Evolutionary conservation across 805 yeast genomes (phyloP).

Genomic region (Metschnikowia similis): DNA sequence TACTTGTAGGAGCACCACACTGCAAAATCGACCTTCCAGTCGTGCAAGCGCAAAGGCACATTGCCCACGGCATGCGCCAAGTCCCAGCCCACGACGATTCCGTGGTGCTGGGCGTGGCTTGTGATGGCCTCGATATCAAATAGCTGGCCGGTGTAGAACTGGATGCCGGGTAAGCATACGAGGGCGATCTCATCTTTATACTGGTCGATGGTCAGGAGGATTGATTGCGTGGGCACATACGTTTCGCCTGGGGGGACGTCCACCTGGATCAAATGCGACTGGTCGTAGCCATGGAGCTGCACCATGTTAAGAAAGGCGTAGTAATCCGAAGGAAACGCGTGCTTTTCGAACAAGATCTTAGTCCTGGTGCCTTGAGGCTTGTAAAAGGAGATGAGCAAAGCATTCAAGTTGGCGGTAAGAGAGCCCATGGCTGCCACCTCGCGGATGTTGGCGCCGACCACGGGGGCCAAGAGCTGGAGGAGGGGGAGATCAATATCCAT

Average conservation of each 20-base stretch:
- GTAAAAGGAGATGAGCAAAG: constrained; percentile 70
- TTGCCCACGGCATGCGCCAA: constrained; percentile 94
- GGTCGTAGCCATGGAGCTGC: constrained; percentile 47
- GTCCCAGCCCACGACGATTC: constrained; percentile 83
- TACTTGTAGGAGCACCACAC: constrained; percentile 94
- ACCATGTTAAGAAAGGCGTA: constrained; percentile 79
- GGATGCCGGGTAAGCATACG: constrained; percentile 82
- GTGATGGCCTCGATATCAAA: constrained; percentile 78
- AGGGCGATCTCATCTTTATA: constrained; percentile 62
- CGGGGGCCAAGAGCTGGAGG: constrained; percentile 59
- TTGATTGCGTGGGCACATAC: constrained; percentile 57
- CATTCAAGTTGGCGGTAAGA: constrained; percentile 75
- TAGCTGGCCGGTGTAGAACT: constrained; percentile 86
- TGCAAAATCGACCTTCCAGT: constrained; percentile 91
- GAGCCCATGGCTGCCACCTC: constrained; percentile 91
- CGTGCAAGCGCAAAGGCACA: constrained; percentile 70
- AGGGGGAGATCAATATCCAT: constrained; percentile 79
- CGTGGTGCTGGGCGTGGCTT: constrained; percentile 45
- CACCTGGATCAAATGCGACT: constrained; percentile 59
- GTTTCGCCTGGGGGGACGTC: constrained; percentile 57
- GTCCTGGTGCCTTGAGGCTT: constrained; percentile 54
- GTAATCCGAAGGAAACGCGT: constrained; percentile 89
- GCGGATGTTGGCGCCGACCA: constrained; percentile 69
- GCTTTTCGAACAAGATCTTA: constrained; percentile 78
- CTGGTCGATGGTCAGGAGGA: constrained; percentile 50